These are phyloP conservation scores for Haberlea rhodopensis DNA, from an alignment of 257 asterid species.

Conservation along the genomic window DNA sequence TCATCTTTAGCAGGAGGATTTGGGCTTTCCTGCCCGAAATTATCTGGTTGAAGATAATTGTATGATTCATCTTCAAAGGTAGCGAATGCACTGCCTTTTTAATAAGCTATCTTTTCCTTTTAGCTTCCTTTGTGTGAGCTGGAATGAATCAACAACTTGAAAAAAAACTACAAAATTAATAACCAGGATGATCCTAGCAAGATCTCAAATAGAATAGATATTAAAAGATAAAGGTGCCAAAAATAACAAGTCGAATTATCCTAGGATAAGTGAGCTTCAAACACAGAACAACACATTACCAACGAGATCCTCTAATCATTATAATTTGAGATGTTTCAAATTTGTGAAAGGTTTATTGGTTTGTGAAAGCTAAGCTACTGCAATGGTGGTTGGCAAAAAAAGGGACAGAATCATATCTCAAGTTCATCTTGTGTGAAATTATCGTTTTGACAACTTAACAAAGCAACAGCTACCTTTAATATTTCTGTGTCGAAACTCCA, in stretches of 20 bases:
- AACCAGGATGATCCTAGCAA: slow-evolving; percentile 11
- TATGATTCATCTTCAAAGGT: slow-evolving; percentile 49
- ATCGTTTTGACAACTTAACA: background rate
- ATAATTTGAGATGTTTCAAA: background rate
- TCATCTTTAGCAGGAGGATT: slow-evolving; percentile 43
- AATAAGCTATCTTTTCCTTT: slow-evolving; percentile 31
- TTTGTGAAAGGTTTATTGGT: background rate
- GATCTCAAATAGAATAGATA: background rate
- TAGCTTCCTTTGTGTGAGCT: slow-evolving; percentile 39
- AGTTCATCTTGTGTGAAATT: slow-evolving; percentile 1
- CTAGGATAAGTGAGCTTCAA: background rate
- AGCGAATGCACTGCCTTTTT: slow-evolving; percentile 40
- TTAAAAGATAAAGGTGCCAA: background rate
- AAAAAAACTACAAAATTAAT: slow-evolving; percentile 19
- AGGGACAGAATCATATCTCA: background rate
- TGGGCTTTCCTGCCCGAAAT: slow-evolving; percentile 42
- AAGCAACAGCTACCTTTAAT: slow-evolving; percentile 35
- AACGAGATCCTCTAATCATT: background rate
- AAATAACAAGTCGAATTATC: background rate
- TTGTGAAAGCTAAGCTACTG: background rate
- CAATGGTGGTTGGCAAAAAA: background rate
- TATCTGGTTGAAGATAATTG: slow-evolving; percentile 49
- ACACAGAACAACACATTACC: background rate
- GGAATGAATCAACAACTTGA: slow-evolving; percentile 47
- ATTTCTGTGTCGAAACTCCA: slow-evolving; percentile 20